Base-by-base conservation (phyloP, 2,329 filamentous ascomycete species). In the Colletotrichum phormii region DNA sequence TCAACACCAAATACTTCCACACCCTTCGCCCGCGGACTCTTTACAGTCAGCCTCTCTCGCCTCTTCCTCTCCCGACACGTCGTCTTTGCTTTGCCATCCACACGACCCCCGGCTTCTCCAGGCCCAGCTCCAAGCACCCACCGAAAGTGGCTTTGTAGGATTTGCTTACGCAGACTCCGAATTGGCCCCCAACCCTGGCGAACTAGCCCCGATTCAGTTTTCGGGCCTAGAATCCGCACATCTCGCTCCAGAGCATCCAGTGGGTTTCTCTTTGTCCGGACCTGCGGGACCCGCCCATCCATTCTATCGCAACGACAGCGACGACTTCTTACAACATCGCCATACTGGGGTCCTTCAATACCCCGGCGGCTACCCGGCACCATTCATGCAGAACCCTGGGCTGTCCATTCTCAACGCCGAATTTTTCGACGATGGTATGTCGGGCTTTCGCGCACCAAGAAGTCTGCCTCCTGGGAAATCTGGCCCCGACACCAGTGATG, bases 361-460 rank as follows among this genome's bases (percentile, higher is more conserved):
- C 13, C 72, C 74, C 29, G 42, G 51, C 15, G 69, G 37, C 51
- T 59, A 49, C 12, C 64, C 65, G 46, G 62, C 66, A 49, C 37
- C 59, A 26, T 68, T 76, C 72, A 78, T 82, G 70, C 78, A 81
- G 51, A 77, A 81, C 46, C 35, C 66, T 4, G 80, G 83, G 61
- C 76, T 84, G 22, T 77, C 83, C n/a, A 86, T 88, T 58, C 81
- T 88, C 62, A 85, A 81, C 76, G 86, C 85, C 54, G 86, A 88
- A 77, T 80, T 82, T 49, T 88, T 86, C 73, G 79, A 85, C 75
- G 81, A 83, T 71, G 82, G 81, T 35, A 61, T 22, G 12, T 76
- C 77, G 2, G 74, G 37, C 64, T 69, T 75, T 64, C 73, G 64
- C 67, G 68, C 75, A 64, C 67, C 71, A 73, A 75, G 64, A 35